Conservation (phyloP, 768 basidiomycete species). For the Hygrocybe punicea region DNA sequence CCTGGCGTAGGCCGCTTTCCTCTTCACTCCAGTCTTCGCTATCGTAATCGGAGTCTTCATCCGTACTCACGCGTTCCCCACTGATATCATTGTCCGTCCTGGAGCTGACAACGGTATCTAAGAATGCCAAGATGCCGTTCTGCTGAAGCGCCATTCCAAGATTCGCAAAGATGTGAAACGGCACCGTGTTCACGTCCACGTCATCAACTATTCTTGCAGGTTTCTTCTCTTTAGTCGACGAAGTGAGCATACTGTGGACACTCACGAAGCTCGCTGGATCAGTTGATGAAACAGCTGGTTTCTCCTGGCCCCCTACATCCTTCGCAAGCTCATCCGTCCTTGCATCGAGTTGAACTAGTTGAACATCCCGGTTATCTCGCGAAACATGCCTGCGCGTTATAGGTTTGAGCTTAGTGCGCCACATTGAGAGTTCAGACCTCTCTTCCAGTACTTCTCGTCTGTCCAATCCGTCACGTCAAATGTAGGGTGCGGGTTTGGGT, state of each 20-base stretch:
- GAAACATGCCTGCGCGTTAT: constrained; percentile 9
- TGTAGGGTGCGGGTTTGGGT: constrained; percentile 41
- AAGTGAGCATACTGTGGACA: neutral
- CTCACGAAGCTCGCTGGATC: neutral
- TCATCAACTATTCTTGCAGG: constrained; percentile 8
- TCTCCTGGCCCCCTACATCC: too few species aligned
- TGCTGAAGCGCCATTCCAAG: constrained; percentile 44
- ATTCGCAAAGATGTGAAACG: constrained; percentile 79
- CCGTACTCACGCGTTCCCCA: neutral
- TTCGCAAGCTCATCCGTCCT: too few species aligned
- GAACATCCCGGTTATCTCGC: constrained; percentile 3
- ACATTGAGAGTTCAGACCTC: constrained; percentile 55
- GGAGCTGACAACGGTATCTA: constrained; percentile 38
- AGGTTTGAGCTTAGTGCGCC: constrained; percentile 50
- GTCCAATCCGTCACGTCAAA: constrained; percentile 69
- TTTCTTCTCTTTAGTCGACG: neutral
- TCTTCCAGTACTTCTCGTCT: constrained; percentile 33
- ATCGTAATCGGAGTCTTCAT: constrained; percentile 6
- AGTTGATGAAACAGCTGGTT: neutral
- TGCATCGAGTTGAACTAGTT: neutral
- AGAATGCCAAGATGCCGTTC: constrained; percentile 43
- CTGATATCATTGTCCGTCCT: neutral
- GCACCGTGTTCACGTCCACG: constrained; percentile 46
- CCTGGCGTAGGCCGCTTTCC: constrained; percentile 36
- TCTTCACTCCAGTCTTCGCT: constrained; percentile 22